Base-by-base conservation (phyloP, 495 filamentous ascomycete genomes). In the Aspergillus cristatus region DNA sequence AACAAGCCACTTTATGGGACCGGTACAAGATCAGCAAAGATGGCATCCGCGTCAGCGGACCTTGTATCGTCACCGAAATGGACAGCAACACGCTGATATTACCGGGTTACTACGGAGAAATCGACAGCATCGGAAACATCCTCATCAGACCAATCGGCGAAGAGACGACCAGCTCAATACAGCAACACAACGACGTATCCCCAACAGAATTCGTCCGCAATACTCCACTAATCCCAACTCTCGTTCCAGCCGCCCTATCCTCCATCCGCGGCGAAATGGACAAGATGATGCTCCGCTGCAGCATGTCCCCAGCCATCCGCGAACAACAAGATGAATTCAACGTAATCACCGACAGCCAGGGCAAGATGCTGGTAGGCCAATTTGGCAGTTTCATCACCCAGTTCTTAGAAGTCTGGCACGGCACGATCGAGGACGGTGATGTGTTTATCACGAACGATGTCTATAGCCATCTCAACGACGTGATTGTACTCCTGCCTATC, bases 311-410 rank as follows among this genome's bases (percentile, higher is more conserved):
- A 1, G 68, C 68, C 0, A 70, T 71, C 28, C 58, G 68, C 20
- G 69, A 73, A 35, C 67, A 73, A 26, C 69, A 72, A 35, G 69
- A 73, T 18, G 68, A 73, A 20, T 71, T 70, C 50, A 71, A 71
- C 28, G 65, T 73, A 18, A 73, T 71, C 37, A 71, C 67, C 1
- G 60, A 70, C 12, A 45, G 56, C 1, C 45, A 54, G 0, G 68
- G 69, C 1, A 58, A 68, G 29, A 73, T 73, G 69, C 46, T 73
- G 6, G 69, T 68, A 7, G 69, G 68, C 2, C 68, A 73, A 35
- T 68, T 71, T 18, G 69, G 69, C 7, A 68, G 63, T 38, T 71
- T 71, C 42, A 73, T 73, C 40, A 62, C 60, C 1, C 54, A 65
- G 25, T 71, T 73, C 32, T 45, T 73, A 2, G 41, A 62, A 6